Base-by-base conservation (phyloP, 2,329 filamentous ascomycete species). In the Pezicula radicicola region DNA sequence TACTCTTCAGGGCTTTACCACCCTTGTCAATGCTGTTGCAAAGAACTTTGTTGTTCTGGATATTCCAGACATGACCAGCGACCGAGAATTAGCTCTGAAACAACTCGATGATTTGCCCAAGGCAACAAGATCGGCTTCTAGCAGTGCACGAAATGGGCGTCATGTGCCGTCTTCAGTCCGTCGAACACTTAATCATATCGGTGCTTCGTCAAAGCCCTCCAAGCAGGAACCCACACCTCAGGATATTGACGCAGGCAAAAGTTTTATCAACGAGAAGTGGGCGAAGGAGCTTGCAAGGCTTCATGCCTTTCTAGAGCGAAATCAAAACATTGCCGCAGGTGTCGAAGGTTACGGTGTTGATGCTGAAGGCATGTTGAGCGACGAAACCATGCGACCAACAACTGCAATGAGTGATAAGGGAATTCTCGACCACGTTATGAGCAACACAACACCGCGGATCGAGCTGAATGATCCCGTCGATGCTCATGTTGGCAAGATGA, bases 1-100 rank as follows among this genome's bases (percentile, higher is more conserved):
- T 50, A 84, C 84, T 43, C 73, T 88, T n/a, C 82, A 85, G 57
- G 85, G 83, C 1, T 85, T 88, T 57, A 88, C 84, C 0, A 83
- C 85, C 48, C 70, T 88, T 6, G 82, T 89, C 46, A 86, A 89
- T 60, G 78, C 84, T 16, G 69, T 89, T n/a, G 77, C 85, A 53
- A 78, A 77, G 40, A 90, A 90, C 61, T 78, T 75, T 3, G 80
- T 79, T 0, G 66, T 89, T 1, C 65, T 87, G 13, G 79, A 78
- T 58, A 74, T 89, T 33, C 84, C 86, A 6, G 72, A 70, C 9
- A 85, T 89, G 80, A 74, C 79, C 35, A 75, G 80, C 55, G 84
- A 87, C 55, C 77, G 85, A 44, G 72, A 75, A 21, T 75, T 79
- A 58, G 81, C 85, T 3, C 76, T 89, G 53, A 81, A 83, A 47